phyloP scores from a whole-genome alignment of 352 stramenopile genomes.

The Pythium sp. region DNA sequence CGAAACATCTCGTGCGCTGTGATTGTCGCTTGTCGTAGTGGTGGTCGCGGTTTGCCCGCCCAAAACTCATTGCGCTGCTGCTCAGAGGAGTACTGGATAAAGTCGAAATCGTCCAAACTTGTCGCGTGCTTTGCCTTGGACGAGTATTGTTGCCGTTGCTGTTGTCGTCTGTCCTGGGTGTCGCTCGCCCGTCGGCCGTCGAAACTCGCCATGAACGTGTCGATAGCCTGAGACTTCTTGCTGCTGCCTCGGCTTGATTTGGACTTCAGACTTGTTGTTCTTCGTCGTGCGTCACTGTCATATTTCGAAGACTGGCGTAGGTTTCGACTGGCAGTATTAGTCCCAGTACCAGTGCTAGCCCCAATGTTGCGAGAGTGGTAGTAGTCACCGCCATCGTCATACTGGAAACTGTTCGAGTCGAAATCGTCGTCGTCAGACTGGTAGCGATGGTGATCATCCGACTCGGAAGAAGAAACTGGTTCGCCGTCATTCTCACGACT shows the following conservation, averaged over 20 bases:
- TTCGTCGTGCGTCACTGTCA: background rate
- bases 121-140: slow-evolving; percentile 12
- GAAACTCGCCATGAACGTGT: slow-evolving; percentile 16
- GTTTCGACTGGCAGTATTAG: background rate
- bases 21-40: background rate
- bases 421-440: slow-evolving; percentile 6
- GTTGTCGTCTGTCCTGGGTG: background rate
- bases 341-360: background rate
- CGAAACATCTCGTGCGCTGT: background rate
- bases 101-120: slow-evolving; percentile 41
- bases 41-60: background rate
- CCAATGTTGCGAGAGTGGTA: slow-evolving; percentile 6
- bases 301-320: background rate
- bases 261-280: background rate
- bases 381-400: slow-evolving; percentile 19
- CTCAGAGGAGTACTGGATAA: slow-evolving; percentile 15
- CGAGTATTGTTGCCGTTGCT: background rate
- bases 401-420: slow-evolving; percentile 18
- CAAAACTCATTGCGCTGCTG: slow-evolving; percentile 10
- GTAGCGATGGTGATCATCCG: slow-evolving; percentile 10
- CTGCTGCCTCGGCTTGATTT: background rate
- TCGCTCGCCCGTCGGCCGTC: background rate
- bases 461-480: slow-evolving; percentile 4
- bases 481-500: background rate
- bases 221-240: slow-evolving; percentile 8